Evolutionary conservation across 805 yeast genomes (phyloP).

Genomic region (Metschnikowia lunata): DNA sequence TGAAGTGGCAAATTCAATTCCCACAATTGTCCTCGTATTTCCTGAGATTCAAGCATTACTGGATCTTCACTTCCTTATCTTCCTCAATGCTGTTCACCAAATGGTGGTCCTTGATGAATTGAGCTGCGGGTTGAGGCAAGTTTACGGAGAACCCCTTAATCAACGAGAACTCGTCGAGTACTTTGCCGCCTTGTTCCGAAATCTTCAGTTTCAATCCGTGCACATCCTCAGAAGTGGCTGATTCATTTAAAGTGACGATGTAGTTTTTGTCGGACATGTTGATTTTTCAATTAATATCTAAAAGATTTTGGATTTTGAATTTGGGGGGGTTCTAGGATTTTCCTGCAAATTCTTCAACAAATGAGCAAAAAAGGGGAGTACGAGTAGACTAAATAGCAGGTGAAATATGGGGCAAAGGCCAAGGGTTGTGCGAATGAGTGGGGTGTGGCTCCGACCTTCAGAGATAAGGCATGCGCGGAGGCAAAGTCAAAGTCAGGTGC

Average conservation of each 20-base stretch:
- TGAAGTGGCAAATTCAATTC: background rate
- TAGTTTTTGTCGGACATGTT: constrained; percentile 23
- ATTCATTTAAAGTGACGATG: constrained; percentile 46
- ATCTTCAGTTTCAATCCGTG: constrained; percentile 45
- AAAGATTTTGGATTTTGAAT: too few relatives aligned
- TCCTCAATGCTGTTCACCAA: constrained; percentile 60
- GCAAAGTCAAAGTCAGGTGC: too few relatives aligned
- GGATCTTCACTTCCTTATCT: constrained; percentile 59
- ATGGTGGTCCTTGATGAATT: constrained; percentile 44
- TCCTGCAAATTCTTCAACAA: too few relatives aligned
- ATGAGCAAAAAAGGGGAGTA: too few relatives aligned
- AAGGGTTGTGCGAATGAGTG: too few relatives aligned
- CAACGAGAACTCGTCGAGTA: constrained; percentile 56
- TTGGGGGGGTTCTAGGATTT: too few relatives aligned
- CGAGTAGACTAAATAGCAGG: too few relatives aligned
- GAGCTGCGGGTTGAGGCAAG: constrained; percentile 51
- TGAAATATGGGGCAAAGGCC: too few relatives aligned
- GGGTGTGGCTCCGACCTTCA: too few relatives aligned
- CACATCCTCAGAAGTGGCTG: constrained; percentile 38
- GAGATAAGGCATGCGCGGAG: too few relatives aligned
- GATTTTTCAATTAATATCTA: too few relatives aligned
- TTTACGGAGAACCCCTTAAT: constrained; percentile 65
- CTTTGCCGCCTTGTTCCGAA: constrained; percentile 52
- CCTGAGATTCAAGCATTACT: constrained; percentile 8
- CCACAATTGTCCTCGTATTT: too few relatives aligned